Conservation (phyloP, 192 early-diverging fungal genomes). For the Obelidium mucronatum region DNA sequence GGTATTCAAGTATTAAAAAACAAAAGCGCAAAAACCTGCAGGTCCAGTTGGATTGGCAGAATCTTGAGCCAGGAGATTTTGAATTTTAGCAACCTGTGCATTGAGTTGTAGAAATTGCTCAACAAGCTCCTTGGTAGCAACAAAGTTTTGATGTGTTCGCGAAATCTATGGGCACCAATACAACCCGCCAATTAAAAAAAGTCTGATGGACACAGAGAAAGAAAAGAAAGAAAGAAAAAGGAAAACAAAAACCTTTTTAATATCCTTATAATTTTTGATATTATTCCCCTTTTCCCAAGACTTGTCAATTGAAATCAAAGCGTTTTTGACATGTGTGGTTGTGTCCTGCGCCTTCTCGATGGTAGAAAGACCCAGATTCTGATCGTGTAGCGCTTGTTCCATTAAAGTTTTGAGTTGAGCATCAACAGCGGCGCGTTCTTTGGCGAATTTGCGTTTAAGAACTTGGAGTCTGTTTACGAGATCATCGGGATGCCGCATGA, state of each 20-base stretch:
- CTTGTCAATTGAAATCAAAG: conserved; percentile 82
- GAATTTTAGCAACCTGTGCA: conserved; percentile 76
- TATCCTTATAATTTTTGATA: conserved; percentile 89
- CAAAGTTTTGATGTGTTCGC: conserved; percentile 94
- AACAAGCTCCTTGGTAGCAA: conserved; percentile 83
- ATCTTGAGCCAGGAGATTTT: conserved; percentile 74
- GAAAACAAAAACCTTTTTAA: conserved; percentile 72
- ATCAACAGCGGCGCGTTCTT: conserved; percentile 91
- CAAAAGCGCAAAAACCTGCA: conserved; percentile 39
- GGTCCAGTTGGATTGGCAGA: conserved; percentile 68
- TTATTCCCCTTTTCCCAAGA: conserved; percentile 87
- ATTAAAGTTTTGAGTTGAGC: conserved; percentile 96
- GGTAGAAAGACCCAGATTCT: conserved; percentile 6
- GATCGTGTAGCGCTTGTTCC: conserved; percentile 55
- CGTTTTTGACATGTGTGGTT: conserved; percentile 49
- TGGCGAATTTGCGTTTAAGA: conserved; percentile 81
- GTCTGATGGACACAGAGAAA: background rate
- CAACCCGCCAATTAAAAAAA: background rate
- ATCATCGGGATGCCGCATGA: conserved; percentile 95
- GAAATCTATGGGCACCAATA: conserved; percentile 69
- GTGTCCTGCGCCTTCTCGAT: conserved; percentile 21
- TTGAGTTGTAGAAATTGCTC: conserved; percentile 89
- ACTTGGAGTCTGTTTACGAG: conserved; percentile 82
- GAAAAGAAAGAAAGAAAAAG: background rate
- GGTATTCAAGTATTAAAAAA: background rate